phyloP scores from a whole-genome alignment of 805 yeast species.

The Saturnispora dispora region DNA sequence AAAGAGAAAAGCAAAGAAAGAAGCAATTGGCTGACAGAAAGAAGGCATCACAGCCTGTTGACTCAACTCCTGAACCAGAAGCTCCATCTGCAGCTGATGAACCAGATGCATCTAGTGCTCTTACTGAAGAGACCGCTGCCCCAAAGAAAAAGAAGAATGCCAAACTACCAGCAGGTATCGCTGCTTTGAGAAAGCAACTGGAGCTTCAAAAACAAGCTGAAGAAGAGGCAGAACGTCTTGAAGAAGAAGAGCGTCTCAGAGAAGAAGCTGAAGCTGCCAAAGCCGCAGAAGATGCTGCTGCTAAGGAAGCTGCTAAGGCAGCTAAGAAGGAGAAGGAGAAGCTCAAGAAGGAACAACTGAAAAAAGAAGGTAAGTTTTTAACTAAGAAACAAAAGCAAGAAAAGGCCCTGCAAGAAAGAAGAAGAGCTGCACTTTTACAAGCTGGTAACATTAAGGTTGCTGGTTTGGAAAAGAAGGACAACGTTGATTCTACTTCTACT shows the following conservation, averaged over 20 bases:
- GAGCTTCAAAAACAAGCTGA: constrained; percentile 83
- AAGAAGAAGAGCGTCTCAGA: constrained; percentile 54
- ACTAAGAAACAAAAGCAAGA: constrained; percentile 95
- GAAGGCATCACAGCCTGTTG: constrained; percentile 41
- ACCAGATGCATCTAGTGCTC: constrained; percentile 30
- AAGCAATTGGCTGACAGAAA: constrained; percentile 82
- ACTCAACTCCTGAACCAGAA: constrained; percentile 14
- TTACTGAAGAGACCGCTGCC: constrained; percentile 23
- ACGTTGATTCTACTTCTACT: constrained; percentile 17
- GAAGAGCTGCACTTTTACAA: constrained; percentile 76
- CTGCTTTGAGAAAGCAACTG: constrained; percentile 82
- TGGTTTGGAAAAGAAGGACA: constrained; percentile 37
- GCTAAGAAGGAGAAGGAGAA: constrained; percentile 82
- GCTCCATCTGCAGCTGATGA: constrained; percentile 36
- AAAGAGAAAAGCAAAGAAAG: constrained; percentile 81
- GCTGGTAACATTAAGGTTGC: constrained; percentile 66
- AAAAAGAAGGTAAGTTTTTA: constrained; percentile 90
- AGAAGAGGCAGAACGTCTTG: constrained; percentile 66
- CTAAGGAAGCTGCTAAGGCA: constrained; percentile 47
- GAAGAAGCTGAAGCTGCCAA: constrained; percentile 43
- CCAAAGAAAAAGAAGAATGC: constrained; percentile 48
- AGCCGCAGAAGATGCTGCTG: constrained; percentile 55
- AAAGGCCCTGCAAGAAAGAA: constrained; percentile 73
- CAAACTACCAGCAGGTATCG: constrained; percentile 84
- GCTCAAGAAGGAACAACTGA: constrained; percentile 79